Evolutionary conservation across 2,329 filamentous ascomycete genomes (phyloP), one percentile per base, ranked within the genome.

Genomic region (Colletotrichum eleusines): DNA sequence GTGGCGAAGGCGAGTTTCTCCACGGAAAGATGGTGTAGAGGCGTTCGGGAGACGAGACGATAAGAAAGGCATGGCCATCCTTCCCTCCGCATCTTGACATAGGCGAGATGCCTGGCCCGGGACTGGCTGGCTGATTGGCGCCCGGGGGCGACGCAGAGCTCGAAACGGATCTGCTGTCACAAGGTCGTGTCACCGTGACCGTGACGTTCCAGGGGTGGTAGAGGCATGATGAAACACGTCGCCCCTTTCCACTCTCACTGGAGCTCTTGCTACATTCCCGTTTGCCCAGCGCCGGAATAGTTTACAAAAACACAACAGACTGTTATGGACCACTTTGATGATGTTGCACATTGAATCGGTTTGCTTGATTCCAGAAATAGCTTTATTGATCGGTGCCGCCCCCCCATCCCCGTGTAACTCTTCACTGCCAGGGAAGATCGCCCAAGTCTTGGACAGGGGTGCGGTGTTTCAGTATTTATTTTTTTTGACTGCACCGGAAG

Each of bases 121-220:
- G n/a, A n/a, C n/a, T n/a, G 26, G 40, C n/a, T 33, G 12, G 44
- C n/a, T 28, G 59, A n/a, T n/a, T 44, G 33, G n/a, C 51, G 4
- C 12, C 60, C 42, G 7, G 42, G 31, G 31, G 50, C n/a, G 40
- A 18, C 20, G 31, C 35, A 35, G 40, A 26, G 60, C 50, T 68
- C 68, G 64, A 71, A 71, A 71, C 68, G 23, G 51, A 68, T 71
- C 28, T 71, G 68, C 58, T 33, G 68, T 68, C 64, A 68, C 68
- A 71, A 64, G 64, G 59, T 68, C 58, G 64, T 71, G 57, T 70
- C 67, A 70, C 66, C 8, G 14, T 31, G n/a, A 14, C 23, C 44
- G 31, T 48, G 42, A 44, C 44, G 44, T 61, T 61, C 42, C 44
- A 61, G 58, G 58, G 58, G 44, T 55, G 20, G 20, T 9, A 55